Conservation (phyloP, 164 flowering plant species). For the Houttuynia cordata region DNA sequence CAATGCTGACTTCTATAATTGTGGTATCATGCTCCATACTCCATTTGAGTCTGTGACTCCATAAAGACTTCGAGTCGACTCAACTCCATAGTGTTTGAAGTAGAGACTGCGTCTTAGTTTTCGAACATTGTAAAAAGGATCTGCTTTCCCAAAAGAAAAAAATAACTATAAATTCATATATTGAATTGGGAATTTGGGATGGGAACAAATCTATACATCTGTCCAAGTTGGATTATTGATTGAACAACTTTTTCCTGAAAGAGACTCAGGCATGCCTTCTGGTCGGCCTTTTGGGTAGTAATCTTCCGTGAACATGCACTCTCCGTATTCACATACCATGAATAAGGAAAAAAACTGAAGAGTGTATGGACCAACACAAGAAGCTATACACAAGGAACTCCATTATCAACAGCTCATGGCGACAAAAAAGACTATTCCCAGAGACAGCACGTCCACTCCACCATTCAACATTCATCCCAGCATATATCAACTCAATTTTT, state of each 20-base stretch:
- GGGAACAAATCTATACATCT: not conserved
- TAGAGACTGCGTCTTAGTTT: no score
- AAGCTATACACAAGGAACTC: not conserved
- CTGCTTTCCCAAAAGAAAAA: not conserved
- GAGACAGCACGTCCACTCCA: not conserved
- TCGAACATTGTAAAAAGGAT: no score
- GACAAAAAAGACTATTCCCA: not conserved
- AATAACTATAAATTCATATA: no score
- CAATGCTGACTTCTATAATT: no score
- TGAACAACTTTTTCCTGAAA: not conserved
- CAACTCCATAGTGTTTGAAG: no score
- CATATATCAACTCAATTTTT: no score
- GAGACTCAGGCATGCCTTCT: not conserved
- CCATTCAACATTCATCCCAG: no score
- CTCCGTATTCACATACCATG: not conserved
- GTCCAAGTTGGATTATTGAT: not conserved
- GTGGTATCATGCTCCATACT: no score
- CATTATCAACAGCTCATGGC: not conserved
- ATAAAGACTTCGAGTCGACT: no score
- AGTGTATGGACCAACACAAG: no score
- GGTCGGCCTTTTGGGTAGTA: not conserved
- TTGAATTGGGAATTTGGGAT: not conserved
- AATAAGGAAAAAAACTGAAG: not conserved
- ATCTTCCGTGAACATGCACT: not conserved
- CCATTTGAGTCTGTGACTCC: no score